Evolutionary conservation across 441 rosid genomes (phyloP), one percentile per base, ranked within the genome.

Genomic region (Capsella rubella): DNA sequence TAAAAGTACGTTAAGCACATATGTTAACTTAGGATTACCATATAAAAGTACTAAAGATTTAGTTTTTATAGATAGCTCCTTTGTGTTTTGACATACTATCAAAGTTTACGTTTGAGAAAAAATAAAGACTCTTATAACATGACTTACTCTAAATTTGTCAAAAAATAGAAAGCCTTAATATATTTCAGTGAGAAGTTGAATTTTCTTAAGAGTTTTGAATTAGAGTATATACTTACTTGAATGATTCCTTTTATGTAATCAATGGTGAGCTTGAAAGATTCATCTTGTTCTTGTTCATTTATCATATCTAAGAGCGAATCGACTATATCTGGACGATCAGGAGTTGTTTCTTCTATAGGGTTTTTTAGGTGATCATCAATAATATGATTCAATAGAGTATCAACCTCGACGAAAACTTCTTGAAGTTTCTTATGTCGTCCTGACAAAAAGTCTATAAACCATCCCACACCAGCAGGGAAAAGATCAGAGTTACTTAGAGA

Each of bases 391-490:
- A 78, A 71, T 29, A 82, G 64, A 4, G 25, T 14, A 55, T 85
- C 87, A 62, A 83, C 4, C 32, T 72, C 57, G 2, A 7, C 56
- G 42, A 83, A 83, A 42, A 73, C 69, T n/a, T 42, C 55, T 52
- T 84, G 78, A 10, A 80, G 28, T 21, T 45, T 87, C 29, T 27
- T 72, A 5, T 73, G 67, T 37, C 78, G 55, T 45, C 85, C 82
- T 0, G 64, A 77, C 27, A 86, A 12, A 65, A 69, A 25, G 53
- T 82, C 87, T 1, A 84, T 53, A 6, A 84, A 74, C 88, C 89
- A 77, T 43, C 84, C 87, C 7, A 83, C 2, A 56, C 68, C 75
- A 45, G 50, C 3, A 3, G 88, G 87, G 43, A 89, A 76, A n/a
- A 54, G 69, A 64, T 89, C 87, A 4, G 74, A 8, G 55, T 21